phyloP scores from a whole-genome alignment of 2,329 filamentous ascomycete species.

The Botrytis sinoallii region DNA sequence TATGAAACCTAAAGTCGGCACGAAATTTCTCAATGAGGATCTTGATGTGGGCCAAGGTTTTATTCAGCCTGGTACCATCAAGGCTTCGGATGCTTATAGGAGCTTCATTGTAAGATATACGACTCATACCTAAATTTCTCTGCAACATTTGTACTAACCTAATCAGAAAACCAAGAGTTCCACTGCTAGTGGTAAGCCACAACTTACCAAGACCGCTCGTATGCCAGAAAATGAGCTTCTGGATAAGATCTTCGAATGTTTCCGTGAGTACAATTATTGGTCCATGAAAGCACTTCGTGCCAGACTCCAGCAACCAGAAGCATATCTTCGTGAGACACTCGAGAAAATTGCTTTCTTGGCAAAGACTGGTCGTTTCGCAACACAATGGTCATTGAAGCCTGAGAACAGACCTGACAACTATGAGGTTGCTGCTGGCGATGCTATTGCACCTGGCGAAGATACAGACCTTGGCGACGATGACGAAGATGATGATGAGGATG shows the following conservation, averaged over 20 bases:
- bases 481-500: slow-evolving; percentile 60
- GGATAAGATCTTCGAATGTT: slow-evolving; percentile 79
- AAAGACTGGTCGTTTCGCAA: slow-evolving; percentile 79
- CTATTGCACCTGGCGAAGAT: slow-evolving; percentile 46
- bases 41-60: slow-evolving; percentile 40
- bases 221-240: slow-evolving; percentile 85
- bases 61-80: slow-evolving; percentile 55
- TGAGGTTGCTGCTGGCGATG: slow-evolving; percentile 52
- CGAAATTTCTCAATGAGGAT: slow-evolving; percentile 41
- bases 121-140: slow-evolving; percentile 33
- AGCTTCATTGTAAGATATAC: slow-evolving; percentile 55
- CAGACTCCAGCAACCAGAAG: slow-evolving; percentile 79
- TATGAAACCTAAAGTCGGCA: slow-evolving; percentile 57
- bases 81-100: slow-evolving; percentile 44
- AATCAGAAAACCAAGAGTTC: slow-evolving; percentile 49
- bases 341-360: slow-evolving; percentile 80
- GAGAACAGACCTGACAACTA: slow-evolving; percentile 60
- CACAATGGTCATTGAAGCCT: slow-evolving; percentile 76
- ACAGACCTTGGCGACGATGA: slow-evolving; percentile 53
- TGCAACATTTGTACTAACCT: slow-evolving; percentile 12
- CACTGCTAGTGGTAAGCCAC: slow-evolving; percentile 58
- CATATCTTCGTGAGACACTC: slow-evolving; percentile 83
- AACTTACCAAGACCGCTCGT: slow-evolving; percentile 82
- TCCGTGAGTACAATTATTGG: slow-evolving; percentile 88
- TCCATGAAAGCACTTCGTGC: slow-evolving; percentile 82